phyloP scores from a whole-genome alignment of 2,329 filamentous ascomycete genomes.

The Epichloe gansuensis region DNA sequence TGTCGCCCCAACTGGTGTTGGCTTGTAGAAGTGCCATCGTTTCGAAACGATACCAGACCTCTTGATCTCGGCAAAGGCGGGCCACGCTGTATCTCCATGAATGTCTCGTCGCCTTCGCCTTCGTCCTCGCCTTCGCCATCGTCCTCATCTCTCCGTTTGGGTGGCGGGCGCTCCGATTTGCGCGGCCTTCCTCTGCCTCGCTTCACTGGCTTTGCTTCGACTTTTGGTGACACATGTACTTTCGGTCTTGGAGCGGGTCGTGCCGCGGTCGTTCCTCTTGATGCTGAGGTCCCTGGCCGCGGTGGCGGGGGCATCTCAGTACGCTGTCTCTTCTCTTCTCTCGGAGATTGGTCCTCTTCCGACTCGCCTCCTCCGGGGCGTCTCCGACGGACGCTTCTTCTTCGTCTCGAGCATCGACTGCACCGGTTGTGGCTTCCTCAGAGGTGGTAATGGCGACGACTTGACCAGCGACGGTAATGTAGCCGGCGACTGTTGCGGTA shows the following conservation, averaged over 20 bases:
- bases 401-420: neutral
- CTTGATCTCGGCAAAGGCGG: constrained; percentile 44
- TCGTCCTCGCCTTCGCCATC: constrained; percentile 24
- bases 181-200: constrained; percentile 6
- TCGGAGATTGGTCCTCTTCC: constrained; percentile 12
- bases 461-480: neutral
- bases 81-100: constrained; percentile 37
- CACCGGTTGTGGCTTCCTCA: neutral
- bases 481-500: neutral
- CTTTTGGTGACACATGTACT: neutral
- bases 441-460: neutral
- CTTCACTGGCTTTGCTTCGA: neutral
- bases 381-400: constrained; percentile 1
- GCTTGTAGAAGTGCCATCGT: constrained; percentile 37
- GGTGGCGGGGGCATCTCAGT: constrained; percentile 13
- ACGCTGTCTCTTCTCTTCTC: constrained; percentile 16
- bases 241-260: neutral
- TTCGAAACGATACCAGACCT: constrained; percentile 40
- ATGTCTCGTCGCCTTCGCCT: constrained; percentile 28
- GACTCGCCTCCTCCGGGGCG: constrained; percentile 8
- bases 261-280: constrained; percentile 7
- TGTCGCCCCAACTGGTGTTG: constrained; percentile 66
- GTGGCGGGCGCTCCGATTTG: constrained; percentile 10
- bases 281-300: constrained; percentile 15
- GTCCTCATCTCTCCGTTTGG: constrained; percentile 19